phyloP scores from a whole-genome alignment of 257 asterid species.

The Vinca minor region DNA sequence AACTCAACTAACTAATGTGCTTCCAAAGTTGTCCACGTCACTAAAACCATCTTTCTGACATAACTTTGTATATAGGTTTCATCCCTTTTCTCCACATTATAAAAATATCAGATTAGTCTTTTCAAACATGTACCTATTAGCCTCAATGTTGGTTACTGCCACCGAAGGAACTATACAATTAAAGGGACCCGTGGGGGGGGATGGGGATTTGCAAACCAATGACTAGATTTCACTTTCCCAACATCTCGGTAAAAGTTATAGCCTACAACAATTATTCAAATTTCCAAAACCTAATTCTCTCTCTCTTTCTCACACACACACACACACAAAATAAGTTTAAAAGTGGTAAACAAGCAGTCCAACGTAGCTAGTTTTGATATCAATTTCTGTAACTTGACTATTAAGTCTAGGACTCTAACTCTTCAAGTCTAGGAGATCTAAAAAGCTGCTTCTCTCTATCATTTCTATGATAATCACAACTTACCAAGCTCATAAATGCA shows the following conservation, averaged over 20 bases:
- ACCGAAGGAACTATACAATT: background rate
- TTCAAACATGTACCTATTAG: background rate
- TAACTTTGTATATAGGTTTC: background rate
- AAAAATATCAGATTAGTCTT: background rate
- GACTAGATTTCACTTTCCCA: background rate
- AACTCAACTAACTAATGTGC: background rate
- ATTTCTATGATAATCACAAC: background rate
- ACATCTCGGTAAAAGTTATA: background rate
- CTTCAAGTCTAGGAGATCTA: too few relatives aligned
- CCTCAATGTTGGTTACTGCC: background rate
- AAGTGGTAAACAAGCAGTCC: too few relatives aligned
- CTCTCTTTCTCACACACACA: too few relatives aligned
- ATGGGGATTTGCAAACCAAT: background rate
- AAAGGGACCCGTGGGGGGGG: too few relatives aligned
- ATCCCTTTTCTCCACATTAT: background rate
- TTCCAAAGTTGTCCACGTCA: background rate
- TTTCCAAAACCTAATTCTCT: background rate
- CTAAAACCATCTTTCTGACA: background rate
- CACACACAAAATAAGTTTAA: too few relatives aligned
- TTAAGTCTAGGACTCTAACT: too few relatives aligned
- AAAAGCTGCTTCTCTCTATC: too few relatives aligned
- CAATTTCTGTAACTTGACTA: too few relatives aligned
- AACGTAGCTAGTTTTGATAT: too few relatives aligned
- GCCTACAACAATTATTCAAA: background rate
- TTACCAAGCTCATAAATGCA: too few relatives aligned